Conservation (phyloP, 163 green algal genomes). For the Trebouxiophyceae sp. region DNA sequence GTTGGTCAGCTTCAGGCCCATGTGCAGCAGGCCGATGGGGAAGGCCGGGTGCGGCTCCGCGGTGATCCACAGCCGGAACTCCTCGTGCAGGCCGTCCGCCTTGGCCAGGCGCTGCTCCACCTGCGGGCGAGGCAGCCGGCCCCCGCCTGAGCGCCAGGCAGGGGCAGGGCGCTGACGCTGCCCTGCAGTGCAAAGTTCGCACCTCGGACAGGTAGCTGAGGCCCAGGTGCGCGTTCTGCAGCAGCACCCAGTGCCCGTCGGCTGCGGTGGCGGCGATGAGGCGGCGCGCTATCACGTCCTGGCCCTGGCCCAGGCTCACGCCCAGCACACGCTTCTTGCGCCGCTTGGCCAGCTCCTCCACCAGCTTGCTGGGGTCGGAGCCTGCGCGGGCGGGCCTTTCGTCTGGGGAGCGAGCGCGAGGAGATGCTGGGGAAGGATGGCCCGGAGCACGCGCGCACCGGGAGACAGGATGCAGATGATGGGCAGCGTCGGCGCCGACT, state of each 20-base stretch:
- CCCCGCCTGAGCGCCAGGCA: neutral
- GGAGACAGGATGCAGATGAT: slow-evolving; percentile 91
- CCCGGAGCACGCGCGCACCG: slow-evolving; percentile 10
- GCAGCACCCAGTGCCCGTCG: slow-evolving; percentile 90
- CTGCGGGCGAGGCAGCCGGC: too few species aligned
- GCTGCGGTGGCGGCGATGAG: slow-evolving; percentile 71
- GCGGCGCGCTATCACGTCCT: slow-evolving; percentile 88
- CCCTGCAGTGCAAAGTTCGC: neutral
- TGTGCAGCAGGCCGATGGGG: slow-evolving; percentile 89
- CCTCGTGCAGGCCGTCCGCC: slow-evolving; percentile 66
- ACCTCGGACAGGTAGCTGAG: slow-evolving; percentile 68
- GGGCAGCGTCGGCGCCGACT: slow-evolving; percentile 62
- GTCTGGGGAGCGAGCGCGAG: neutral
- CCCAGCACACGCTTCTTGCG: slow-evolving; percentile 86
- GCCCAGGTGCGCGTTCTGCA: slow-evolving; percentile 95
- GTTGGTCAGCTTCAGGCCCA: slow-evolving; percentile 93
- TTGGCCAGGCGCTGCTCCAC: slow-evolving; percentile 77
- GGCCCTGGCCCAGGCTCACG: slow-evolving; percentile 91
- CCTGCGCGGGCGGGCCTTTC: too few species aligned
- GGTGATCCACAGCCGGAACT: slow-evolving; percentile 94
- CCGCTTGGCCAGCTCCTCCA: slow-evolving; percentile 88
- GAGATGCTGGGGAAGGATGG: neutral
- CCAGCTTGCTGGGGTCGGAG: slow-evolving; percentile 86
- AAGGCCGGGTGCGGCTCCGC: slow-evolving; percentile 86
- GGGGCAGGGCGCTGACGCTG: neutral